Conservation (phyloP, 1,139 yeast genomes). For the Candida sp. region DNA sequence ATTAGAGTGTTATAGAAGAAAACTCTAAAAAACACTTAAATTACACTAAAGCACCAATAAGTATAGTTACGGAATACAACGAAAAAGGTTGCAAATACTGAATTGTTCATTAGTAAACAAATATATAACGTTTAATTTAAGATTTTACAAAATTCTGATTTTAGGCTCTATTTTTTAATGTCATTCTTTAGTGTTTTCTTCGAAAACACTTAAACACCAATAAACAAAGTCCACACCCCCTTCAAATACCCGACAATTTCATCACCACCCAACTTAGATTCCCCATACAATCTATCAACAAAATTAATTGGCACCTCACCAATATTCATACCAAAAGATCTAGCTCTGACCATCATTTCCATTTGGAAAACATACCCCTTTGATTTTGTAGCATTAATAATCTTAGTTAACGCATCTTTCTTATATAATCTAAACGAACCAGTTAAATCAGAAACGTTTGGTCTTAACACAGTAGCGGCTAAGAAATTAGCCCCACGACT, state of each 20-base stretch:
- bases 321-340: conserved; percentile 64
- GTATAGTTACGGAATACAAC: too few species aligned
- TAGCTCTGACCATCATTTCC: conserved; percentile 89
- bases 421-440: conserved; percentile 80
- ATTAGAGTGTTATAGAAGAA: too few species aligned
- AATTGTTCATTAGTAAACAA: too few species aligned
- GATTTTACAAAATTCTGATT: too few species aligned
- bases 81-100: too few species aligned
- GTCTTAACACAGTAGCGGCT: conserved; percentile 70
- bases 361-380: conserved; percentile 87
- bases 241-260: conserved; percentile 76
- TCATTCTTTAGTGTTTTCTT: too few species aligned
- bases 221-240: conserved; percentile 73
- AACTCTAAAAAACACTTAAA: too few species aligned
- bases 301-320: conserved; percentile 82
- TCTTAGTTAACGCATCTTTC: conserved; percentile 63
- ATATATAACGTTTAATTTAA: too few species aligned
- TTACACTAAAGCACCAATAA: too few species aligned
- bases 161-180: too few species aligned
- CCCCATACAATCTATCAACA: conserved; percentile 80
- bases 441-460: conserved; percentile 72
- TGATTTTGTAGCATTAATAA: conserved; percentile 67
- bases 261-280: conserved; percentile 77
- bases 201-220: conserved; percentile 41
- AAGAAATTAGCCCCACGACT: conserved; percentile 81